These are phyloP conservation scores for Kodamaea derodonti DNA, from an alignment of 1,139 yeast species.

Conservation along the genomic window DNA sequence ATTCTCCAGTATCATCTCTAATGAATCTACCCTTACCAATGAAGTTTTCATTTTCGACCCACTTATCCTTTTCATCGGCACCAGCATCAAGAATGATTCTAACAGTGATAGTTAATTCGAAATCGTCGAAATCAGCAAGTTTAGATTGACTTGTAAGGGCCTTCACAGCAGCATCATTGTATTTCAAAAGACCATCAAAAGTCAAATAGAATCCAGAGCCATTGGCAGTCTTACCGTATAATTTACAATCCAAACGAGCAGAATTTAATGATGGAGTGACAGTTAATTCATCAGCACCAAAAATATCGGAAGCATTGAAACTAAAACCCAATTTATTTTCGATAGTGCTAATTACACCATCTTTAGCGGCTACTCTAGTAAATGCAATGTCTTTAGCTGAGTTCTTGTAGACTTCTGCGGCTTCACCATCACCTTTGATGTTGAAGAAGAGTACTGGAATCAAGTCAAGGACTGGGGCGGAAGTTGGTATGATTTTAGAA, in stretches of 20 bases:
- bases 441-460: conserved; percentile 30
- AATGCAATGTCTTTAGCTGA: conserved; percentile 16
- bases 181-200: conserved; percentile 45
- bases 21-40: conserved; percentile 54
- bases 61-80: conserved; percentile 39
- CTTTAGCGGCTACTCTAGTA: conserved; percentile 19
- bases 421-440: conserved; percentile 18
- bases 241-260: conserved; percentile 45
- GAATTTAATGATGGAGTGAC: conserved; percentile 24
- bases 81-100: conserved; percentile 34
- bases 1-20: conserved; percentile 36
- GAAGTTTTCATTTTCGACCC: conserved; percentile 45
- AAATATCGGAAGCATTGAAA: conserved; percentile 21
- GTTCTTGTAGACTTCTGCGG: conserved; percentile 17
- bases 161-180: conserved; percentile 28
- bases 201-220: conserved; percentile 37
- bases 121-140: conserved; percentile 37
- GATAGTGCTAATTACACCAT: conserved; percentile 29
- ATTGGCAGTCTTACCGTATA: conserved; percentile 40
- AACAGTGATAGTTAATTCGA: conserved; percentile 47
- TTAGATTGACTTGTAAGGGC: conserved; percentile 29
- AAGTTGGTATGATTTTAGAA: conserved; percentile 7
- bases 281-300: conserved; percentile 48
- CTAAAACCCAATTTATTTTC: conserved; percentile 27
- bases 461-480: conserved; percentile 22